Percentiles rank a stretch among this genome's conserved stretches.
phyloP scores from a whole-genome alignment of 257 asterid genomes.

The Solanum bulbocastanum region DNA sequence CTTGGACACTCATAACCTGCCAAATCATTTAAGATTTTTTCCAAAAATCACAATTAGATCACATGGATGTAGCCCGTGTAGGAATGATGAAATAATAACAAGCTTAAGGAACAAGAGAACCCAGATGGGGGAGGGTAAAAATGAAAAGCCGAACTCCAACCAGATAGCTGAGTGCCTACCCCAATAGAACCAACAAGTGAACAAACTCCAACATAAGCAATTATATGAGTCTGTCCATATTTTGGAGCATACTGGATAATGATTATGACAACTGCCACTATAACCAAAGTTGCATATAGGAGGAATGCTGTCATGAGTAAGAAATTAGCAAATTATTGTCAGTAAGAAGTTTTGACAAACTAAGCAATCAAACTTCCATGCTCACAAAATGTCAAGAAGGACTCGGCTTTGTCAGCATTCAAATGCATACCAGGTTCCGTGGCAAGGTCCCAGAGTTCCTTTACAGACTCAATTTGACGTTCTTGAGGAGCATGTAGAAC shows the following conservation, averaged over 20 bases:
- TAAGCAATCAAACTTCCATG: background rate
- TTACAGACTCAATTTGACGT: constrained; percentile 29
- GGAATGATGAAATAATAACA: background rate
- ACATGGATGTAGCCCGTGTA: background rate
- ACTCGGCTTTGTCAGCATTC: background rate
- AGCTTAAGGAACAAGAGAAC: background rate
- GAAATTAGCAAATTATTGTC: background rate
- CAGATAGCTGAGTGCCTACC: constrained; percentile 7
- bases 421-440: constrained; percentile 30
- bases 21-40: background rate
- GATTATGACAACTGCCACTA: constrained; percentile 15
- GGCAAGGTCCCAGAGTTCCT: constrained; percentile 39
- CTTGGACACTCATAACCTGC: constrained; percentile 48
- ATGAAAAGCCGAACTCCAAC: background rate
- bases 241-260: constrained; percentile 19
- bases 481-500: constrained; percentile 42
- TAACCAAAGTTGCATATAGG: constrained; percentile 18
- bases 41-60: background rate
- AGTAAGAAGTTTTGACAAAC: background rate
- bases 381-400: background rate
- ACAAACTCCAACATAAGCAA: constrained; percentile 32
- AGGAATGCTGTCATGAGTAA: constrained; percentile 20
- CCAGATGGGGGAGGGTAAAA: background rate
- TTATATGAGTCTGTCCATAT: constrained; percentile 33
- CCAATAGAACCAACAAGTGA: constrained; percentile 32